A percentile compares a stretch with the other conserved stretches of the same genome.
These are phyloP conservation scores for Morella rubra DNA, from an alignment of 306 rosid species.

Conservation along the genomic window DNA sequence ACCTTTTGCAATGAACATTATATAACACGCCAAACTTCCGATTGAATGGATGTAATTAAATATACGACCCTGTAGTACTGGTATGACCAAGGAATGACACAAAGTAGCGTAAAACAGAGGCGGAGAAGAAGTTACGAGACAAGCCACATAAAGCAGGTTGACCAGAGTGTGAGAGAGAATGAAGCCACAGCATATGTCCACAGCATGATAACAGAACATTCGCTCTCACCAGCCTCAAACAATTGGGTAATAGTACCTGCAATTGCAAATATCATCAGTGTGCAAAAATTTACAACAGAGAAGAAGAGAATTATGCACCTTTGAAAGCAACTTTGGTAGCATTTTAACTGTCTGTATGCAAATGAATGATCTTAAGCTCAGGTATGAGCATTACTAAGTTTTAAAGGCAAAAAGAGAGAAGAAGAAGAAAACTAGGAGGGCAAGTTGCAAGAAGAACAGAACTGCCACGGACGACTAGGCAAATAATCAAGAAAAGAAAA, in stretches of 20 bases:
- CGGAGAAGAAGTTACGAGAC: neutral
- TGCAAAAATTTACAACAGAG: neutral
- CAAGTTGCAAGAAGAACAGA: neutral
- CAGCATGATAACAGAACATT: slow-evolving; percentile 11
- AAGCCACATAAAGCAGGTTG: neutral
- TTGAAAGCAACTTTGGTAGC: neutral
- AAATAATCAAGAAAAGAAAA: neutral
- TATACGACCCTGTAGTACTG: too few relatives aligned
- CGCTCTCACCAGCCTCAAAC: slow-evolving; percentile 12
- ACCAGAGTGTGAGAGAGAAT: slow-evolving; percentile 4
- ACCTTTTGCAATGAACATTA: too few relatives aligned
- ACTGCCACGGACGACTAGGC: neutral
- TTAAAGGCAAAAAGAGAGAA: neutral
- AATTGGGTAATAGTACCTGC: slow-evolving; percentile 5
- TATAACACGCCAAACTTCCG: too few relatives aligned
- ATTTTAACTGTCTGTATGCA: neutral
- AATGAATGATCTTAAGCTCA: neutral
- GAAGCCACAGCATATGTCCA: slow-evolving; percentile 4
- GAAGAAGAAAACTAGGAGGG: neutral
- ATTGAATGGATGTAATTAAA: too few relatives aligned
- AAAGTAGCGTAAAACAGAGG: neutral
- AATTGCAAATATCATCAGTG: neutral
- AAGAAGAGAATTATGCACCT: neutral
- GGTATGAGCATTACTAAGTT: neutral
- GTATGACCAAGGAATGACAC: neutral